These are phyloP conservation scores for Coemansia sp. DNA, from an alignment of 192 early-diverging fungal species.

Conservation along the genomic window DNA sequence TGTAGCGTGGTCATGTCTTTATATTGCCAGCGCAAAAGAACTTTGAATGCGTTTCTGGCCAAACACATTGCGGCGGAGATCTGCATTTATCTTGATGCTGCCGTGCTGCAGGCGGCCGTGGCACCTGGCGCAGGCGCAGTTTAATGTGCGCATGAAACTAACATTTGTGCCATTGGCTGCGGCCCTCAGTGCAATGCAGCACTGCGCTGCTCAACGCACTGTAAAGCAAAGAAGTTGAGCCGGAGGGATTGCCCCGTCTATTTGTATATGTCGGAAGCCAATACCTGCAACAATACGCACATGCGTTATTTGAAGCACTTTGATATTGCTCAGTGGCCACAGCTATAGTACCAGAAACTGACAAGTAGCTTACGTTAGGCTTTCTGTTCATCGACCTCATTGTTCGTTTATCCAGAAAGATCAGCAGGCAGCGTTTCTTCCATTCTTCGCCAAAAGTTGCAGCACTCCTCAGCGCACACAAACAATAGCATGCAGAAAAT, in stretches of 20 bases:
- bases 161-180: background rate
- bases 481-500: background rate
- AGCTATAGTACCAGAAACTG: background rate
- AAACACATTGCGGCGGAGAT: background rate
- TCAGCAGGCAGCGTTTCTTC: background rate
- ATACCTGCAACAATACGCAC: background rate
- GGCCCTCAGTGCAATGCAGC: background rate
- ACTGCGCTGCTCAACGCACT: background rate
- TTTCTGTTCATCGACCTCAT: background rate
- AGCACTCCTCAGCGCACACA: background rate
- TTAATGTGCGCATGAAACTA: background rate
- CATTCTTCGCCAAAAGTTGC: background rate
- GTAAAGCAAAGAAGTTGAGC: conserved; percentile 1
- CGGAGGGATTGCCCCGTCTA: background rate
- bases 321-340: background rate
- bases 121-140: conserved; percentile 5
- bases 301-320: background rate
- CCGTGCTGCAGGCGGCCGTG: conserved; percentile 6
- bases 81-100: conserved; percentile 5
- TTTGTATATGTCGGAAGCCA: too few species aligned
- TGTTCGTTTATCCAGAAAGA: conserved; percentile 3
- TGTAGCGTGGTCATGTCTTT: background rate
- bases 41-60: conserved; percentile 1
- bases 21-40: conserved; percentile 5
- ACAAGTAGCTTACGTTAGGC: background rate